Conservation (phyloP, 1,139 yeast species). For the Scheffersomyces stambukii region DNA sequence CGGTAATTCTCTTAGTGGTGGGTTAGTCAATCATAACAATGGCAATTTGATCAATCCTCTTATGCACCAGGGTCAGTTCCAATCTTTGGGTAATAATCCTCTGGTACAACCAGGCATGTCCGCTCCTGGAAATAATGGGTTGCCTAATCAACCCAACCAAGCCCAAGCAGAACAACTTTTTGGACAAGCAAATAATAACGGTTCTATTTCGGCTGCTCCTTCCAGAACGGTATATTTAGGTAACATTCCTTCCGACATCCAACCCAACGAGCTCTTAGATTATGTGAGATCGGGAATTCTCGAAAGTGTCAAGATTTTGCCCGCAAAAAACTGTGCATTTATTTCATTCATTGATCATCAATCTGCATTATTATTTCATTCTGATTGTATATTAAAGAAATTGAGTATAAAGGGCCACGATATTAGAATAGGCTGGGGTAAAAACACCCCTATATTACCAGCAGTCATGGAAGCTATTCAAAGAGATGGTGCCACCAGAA, state of each 20-base stretch:
- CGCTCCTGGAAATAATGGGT: too few species aligned
- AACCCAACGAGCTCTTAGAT: slow-evolving; percentile 78
- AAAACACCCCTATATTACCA: slow-evolving; percentile 61
- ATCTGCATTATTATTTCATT: slow-evolving; percentile 56
- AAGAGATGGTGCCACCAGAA: slow-evolving; percentile 87
- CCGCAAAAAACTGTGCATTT: slow-evolving; percentile 57
- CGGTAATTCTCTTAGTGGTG: slow-evolving; percentile 1
- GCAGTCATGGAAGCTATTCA: slow-evolving; percentile 71
- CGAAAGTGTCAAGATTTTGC: slow-evolving; percentile 63
- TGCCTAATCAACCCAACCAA: too few species aligned
- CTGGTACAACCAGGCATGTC: too few species aligned
- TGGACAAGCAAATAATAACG: slow-evolving; percentile 1
- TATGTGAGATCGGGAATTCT: slow-evolving; percentile 90
- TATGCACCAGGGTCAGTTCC: too few species aligned
- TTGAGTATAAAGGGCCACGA: slow-evolving; percentile 54
- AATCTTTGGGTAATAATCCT: too few species aligned
- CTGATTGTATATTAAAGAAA: slow-evolving; percentile 57
- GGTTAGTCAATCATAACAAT: slow-evolving; percentile 5
- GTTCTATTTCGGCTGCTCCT: slow-evolving; percentile 42
- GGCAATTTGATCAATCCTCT: too few species aligned
- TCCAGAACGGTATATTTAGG: slow-evolving; percentile 90
- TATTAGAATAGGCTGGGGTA: slow-evolving; percentile 67
- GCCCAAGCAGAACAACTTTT: slow-evolving; percentile 3
- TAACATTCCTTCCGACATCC: slow-evolving; percentile 76
- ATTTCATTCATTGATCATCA: slow-evolving; percentile 60